A percentile compares a stretch with the other conserved stretches of the same genome.
Conservation (phyloP, 257 asterid species). For the Nicotiana undulata region DNA sequence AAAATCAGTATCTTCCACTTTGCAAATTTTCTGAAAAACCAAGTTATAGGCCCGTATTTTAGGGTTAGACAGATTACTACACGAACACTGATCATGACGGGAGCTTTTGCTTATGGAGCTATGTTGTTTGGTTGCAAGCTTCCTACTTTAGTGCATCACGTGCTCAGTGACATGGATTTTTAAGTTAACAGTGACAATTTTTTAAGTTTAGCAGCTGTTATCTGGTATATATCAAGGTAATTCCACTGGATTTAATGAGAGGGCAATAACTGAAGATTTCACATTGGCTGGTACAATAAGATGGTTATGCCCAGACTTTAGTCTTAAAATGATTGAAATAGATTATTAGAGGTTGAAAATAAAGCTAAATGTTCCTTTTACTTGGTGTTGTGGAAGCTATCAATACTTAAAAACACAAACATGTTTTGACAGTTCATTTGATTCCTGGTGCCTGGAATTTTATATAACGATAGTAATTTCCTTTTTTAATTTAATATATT, state of each 20-base stretch:
- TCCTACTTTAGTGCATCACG: background rate
- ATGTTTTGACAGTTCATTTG: background rate
- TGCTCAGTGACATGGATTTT: background rate
- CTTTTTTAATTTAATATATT: background rate
- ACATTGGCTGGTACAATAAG: background rate
- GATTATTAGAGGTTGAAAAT: background rate
- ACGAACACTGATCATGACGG: background rate
- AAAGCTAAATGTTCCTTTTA: background rate
- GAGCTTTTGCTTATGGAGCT: background rate
- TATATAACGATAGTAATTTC: background rate
- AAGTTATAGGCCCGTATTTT: background rate
- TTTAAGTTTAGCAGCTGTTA: background rate
- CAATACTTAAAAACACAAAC: background rate
- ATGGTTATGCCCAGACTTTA: background rate
- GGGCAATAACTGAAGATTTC: background rate
- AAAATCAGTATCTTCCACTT: background rate
- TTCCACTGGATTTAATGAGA: background rate
- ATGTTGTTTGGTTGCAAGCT: background rate
- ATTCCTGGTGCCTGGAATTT: background rate
- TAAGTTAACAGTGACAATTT: too few species aligned
- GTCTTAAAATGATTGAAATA: too few species aligned
- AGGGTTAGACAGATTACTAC: background rate
- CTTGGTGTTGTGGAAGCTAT: conserved; percentile 1
- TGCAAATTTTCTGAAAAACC: background rate
- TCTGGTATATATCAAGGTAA: background rate